phyloP scores from a whole-genome alignment of 108 stramenopile species.

The Cyclotella kingstonii region DNA sequence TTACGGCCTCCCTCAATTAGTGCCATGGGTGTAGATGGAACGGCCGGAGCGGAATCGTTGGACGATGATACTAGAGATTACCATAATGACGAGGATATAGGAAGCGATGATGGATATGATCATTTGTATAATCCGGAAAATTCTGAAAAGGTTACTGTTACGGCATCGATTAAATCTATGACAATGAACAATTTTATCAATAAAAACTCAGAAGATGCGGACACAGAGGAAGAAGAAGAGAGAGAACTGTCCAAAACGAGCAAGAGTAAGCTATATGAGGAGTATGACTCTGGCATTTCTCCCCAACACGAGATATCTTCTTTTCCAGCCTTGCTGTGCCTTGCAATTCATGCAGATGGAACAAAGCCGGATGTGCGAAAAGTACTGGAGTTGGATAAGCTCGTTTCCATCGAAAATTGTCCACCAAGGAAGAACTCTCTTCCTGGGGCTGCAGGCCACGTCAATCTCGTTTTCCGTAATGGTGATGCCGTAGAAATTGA shows the following conservation, averaged over 20 bases:
- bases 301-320: conserved; percentile 67
- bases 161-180: background rate
- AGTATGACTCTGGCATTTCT: conserved; percentile 39
- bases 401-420: conserved; percentile 74
- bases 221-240: conserved; percentile 13
- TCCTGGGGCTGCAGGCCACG: conserved; percentile 46
- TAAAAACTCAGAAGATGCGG: conserved; percentile 12
- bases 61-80: conserved; percentile 42
- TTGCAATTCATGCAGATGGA: conserved; percentile 74
- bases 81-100: conserved; percentile 42
- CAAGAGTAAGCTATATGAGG: conserved; percentile 6
- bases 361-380: conserved; percentile 84
- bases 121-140: conserved; percentile 45
- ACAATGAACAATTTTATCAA: background rate
- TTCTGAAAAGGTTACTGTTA: conserved; percentile 4
- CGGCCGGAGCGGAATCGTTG: conserved; percentile 3
- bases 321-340: conserved; percentile 72
- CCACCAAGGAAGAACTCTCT: conserved; percentile 25
- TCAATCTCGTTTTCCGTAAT: conserved; percentile 73
- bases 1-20: conserved; percentile 23
- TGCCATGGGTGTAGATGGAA: conserved; percentile 9
- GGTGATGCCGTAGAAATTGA: conserved; percentile 81
- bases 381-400: conserved; percentile 69
- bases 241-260: conserved; percentile 7
- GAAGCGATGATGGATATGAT: conserved; percentile 43